phyloP scores from a whole-genome alignment of 176 grass and related monocot genomes.

The Bonia amplexicaulis region DNA sequence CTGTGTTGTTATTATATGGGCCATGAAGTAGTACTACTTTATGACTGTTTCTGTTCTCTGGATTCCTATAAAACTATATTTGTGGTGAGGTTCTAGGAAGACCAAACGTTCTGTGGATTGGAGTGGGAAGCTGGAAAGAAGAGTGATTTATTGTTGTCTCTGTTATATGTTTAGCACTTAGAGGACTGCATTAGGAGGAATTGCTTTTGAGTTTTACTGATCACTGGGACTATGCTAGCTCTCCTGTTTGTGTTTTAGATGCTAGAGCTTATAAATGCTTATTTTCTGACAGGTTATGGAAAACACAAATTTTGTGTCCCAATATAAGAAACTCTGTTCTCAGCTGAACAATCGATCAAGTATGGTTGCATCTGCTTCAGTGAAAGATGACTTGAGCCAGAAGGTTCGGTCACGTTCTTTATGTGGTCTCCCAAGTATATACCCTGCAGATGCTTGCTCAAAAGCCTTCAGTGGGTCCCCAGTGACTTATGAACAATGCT shows the following conservation, averaged over 20 bases:
- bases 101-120: conserved; percentile 21
- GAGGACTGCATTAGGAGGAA: neutral
- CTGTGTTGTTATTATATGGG: conserved; percentile 12
- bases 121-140: conserved; percentile 20
- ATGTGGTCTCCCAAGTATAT: conserved; percentile 18
- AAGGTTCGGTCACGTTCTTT: conserved; percentile 32
- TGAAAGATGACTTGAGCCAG: conserved; percentile 35
- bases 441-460: conserved; percentile 27
- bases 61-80: conserved; percentile 24
- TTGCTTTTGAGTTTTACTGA: neutral
- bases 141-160: neutral
- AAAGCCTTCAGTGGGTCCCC: conserved; percentile 26
- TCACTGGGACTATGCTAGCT: neutral
- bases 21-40: conserved; percentile 21
- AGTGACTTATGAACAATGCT: conserved; percentile 38
- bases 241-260: conserved; percentile 5
- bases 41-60: conserved; percentile 32
- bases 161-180: neutral
- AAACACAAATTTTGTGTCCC: conserved; percentile 54
- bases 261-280: conserved; percentile 23
- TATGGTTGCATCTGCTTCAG: conserved; percentile 44
- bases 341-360: conserved; percentile 49
- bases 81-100: conserved; percentile 17
- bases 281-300: conserved; percentile 58
- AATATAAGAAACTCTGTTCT: conserved; percentile 57